Evolutionary conservation across 768 basidiomycete species (phyloP).

Genomic region (Neoboletus brunneissimus): DNA sequence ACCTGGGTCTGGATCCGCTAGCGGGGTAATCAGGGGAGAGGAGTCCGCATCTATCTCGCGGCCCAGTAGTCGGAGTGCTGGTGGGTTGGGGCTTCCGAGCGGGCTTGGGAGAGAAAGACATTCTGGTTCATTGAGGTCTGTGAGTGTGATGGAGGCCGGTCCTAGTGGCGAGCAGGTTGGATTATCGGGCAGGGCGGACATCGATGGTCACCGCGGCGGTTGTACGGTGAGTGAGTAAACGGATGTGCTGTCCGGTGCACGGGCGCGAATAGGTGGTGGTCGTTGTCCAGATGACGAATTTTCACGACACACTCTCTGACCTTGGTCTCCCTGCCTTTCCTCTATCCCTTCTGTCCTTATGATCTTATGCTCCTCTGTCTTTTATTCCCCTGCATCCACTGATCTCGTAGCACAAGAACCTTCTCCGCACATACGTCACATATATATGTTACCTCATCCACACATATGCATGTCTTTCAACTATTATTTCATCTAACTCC

Average conservation of each 20-base stretch:
- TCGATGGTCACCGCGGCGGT: slow-evolving; percentile 18
- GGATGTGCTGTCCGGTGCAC: not conserved
- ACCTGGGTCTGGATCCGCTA: slow-evolving; percentile 11
- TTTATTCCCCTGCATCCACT: not conserved
- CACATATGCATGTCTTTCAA: slow-evolving; percentile 3
- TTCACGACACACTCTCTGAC: not conserved
- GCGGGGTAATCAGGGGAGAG: slow-evolving; percentile 9
- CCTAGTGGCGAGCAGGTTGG: slow-evolving; percentile 34
- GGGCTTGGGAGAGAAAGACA: slow-evolving; percentile 24
- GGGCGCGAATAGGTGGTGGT: not conserved
- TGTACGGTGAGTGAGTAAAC: slow-evolving; percentile 5
- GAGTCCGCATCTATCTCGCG: slow-evolving; percentile 2
- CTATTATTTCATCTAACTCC: not conserved
- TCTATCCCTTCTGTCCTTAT: not conserved
- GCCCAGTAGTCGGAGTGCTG: slow-evolving; percentile 7
- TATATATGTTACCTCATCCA: slow-evolving; percentile 9
- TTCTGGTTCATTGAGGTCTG: slow-evolving; percentile 33
- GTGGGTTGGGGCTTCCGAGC: slow-evolving; percentile 12
- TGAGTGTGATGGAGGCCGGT: slow-evolving; percentile 18
- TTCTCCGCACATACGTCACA: slow-evolving; percentile 5
- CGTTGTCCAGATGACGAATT: not conserved
- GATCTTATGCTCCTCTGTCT: not conserved
- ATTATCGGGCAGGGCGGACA: slow-evolving; percentile 38
- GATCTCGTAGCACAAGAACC: slow-evolving; percentile 13
- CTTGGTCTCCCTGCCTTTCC: not conserved